Evolutionary conservation across 148 eudicot genomes (phyloP), one percentile per base, ranked within the genome.

Genomic region (Chenopodium album): DNA sequence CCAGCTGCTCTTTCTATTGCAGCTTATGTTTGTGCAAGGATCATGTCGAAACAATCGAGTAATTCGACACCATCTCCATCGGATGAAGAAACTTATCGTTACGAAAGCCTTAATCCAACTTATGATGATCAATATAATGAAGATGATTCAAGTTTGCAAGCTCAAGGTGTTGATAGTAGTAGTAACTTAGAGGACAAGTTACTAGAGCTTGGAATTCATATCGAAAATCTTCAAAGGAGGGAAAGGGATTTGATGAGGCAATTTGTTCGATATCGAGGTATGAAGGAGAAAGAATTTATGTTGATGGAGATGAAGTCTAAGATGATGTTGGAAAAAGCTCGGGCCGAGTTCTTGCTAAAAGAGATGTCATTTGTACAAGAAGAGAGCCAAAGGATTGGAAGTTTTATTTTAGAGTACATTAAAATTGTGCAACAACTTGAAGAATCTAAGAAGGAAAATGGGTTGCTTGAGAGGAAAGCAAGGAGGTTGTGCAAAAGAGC

Each of bases 241-340:
- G 89, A 84, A 84, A 60, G 41, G 64, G 82, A 86, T 41, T 46
- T 80, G 32, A 82, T 86, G 81, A 71, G 47, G 22, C 82, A 82
- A 84, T 88, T 87, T 84, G 44, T 84, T 56, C 77, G 60, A 11
- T 91, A 85, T 31, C 81, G 59, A 37, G 83, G 71, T 2, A 44
- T 87, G 87, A 91, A 90, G 83, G 90, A 88, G 32, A 81, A 74
- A 69, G 90, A 92, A 73, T 64, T 76, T 4, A 48, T 79, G 84
- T 77, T 90, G 2, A 82, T 78, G 81, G 91, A 86, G 86, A 63
- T 89, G 17, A 59, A 37, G 44, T 88, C 86, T 52, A 68, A 60
- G 70, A 76, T 84, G 28, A 20, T 78, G 66, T 8, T 89, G 56
- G 90, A 91, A 67, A 89, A 85, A 64, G 65, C 76, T 10, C 82